Percentiles rank a stretch among this genome's conserved stretches.
Evolutionary conservation across 106 monocot genomes (phyloP).

Genomic region (Acorus calamus): DNA sequence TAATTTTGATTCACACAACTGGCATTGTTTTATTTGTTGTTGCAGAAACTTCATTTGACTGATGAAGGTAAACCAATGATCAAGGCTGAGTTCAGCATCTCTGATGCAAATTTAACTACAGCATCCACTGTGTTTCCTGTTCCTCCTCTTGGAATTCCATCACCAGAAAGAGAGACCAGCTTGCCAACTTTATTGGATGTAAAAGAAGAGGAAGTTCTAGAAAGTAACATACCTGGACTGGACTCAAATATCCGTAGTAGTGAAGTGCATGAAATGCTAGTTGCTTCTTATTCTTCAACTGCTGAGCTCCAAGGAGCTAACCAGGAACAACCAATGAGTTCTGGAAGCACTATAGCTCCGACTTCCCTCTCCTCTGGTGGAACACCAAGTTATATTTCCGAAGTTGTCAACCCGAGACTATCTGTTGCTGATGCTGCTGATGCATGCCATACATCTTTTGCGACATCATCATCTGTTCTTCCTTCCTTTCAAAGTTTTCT

Average conservation of each 20-base stretch:
- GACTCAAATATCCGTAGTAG: slow-evolving; percentile 28
- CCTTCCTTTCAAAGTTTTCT: slow-evolving; percentile 29
- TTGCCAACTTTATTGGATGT: slow-evolving; percentile 10
- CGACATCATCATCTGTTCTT: slow-evolving; percentile 11
- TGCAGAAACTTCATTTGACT: slow-evolving; percentile 14
- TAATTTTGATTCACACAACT: background rate
- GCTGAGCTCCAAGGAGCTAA: slow-evolving; percentile 33
- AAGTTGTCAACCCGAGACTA: slow-evolving; percentile 31
- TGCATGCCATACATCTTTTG: slow-evolving; percentile 21
- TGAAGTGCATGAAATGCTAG: slow-evolving; percentile 32
- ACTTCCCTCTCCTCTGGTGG: slow-evolving; percentile 41
- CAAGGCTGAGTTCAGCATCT: slow-evolving; percentile 4
- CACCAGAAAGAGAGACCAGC: slow-evolving; percentile 11
- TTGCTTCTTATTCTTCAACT: slow-evolving; percentile 37
- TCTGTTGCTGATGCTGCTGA: slow-evolving; percentile 12
- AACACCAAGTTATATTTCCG: slow-evolving; percentile 26
- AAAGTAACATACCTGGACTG: slow-evolving; percentile 48
- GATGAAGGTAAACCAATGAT: slow-evolving; percentile 12
- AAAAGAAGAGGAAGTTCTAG: slow-evolving; percentile 15
- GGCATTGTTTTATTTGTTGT: background rate
- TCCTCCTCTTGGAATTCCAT: slow-evolving; percentile 9
- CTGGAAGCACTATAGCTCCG: slow-evolving; percentile 8
- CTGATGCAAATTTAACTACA: slow-evolving; percentile 4
- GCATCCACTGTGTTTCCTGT: slow-evolving; percentile 6
- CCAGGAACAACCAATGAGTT: slow-evolving; percentile 32